These are phyloP conservation scores for Cladosporium phlei DNA, from an alignment of 2,329 filamentous ascomycete species.

Conservation along the genomic window DNA sequence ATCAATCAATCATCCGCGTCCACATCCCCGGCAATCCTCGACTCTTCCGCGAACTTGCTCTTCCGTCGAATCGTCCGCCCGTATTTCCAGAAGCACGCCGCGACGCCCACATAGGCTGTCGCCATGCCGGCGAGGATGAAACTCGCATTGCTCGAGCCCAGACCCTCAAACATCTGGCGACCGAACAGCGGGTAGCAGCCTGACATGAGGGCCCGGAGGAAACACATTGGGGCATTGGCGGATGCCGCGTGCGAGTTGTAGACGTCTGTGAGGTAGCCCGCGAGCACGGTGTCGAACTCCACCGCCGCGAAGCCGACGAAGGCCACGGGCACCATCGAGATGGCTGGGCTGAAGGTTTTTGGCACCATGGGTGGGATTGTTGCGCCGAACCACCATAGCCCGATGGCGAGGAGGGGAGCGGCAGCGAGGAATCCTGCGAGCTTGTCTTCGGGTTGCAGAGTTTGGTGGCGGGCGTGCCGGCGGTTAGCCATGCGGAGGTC, in stretches of 20 bases:
- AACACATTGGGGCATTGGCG: constrained; percentile 40
- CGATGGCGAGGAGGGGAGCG: constrained; percentile 40
- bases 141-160: constrained; percentile 39
- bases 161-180: constrained; percentile 35
- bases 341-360: constrained; percentile 21
- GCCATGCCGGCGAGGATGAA: constrained; percentile 40
- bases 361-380: constrained; percentile 43
- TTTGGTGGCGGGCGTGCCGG: constrained; percentile 20
- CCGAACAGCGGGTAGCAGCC: constrained; percentile 40
- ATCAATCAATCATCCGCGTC: too few species aligned
- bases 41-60: constrained; percentile 3
- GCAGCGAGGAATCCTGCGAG: constrained; percentile 45
- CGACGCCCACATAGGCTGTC: constrained; percentile 30
- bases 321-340: constrained; percentile 29
- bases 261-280: constrained; percentile 43
- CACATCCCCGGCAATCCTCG: too few species aligned
- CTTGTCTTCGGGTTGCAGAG: constrained; percentile 43
- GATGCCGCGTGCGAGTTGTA: constrained; percentile 44
- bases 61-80: not conserved
- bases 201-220: constrained; percentile 37
- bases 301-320: constrained; percentile 46
- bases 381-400: constrained; percentile 45
- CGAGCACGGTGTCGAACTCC: constrained; percentile 41
- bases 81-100: not conserved
- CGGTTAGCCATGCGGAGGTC: constrained; percentile 35